Evolutionary conservation across 495 filamentous ascomycete species (phyloP), one percentile per base, ranked within the genome.

Genomic region (Darksidea phi): DNA sequence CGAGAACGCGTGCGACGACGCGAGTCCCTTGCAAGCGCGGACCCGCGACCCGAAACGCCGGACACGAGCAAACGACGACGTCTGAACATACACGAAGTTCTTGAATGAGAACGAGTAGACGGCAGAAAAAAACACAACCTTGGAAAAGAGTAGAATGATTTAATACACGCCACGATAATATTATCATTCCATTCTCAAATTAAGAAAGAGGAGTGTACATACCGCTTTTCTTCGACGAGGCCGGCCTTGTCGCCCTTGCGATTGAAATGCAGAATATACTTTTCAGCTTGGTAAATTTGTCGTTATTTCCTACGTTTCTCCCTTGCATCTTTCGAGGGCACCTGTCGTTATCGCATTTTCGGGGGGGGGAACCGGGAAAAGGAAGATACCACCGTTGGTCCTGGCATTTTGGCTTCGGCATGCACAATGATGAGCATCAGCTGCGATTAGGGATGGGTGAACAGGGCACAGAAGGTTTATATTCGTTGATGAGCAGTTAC

Each of bases 11-110:
- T 61, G 2, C 65, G 65, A 51, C 65, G 55, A 45, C 59, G 59
- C 23, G 59, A 64, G 10, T 59, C 55, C 3, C 54, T 54, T 2
- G 12, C 41, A 37, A 63, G 59, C 20, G 41, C 49, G 24, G 57
- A 61, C 17, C 17, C 54, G 20, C 49, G 54, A 34, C 63, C 59
- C 2, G 67, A 66, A 0, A 65, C 66, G 37, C 66, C 66, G 8
- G 68, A 71, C 23, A 57, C 48, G 6, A 46, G 67, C 8, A 71
- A 71, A 56, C 32, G 68, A 59, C 48, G 68, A 46, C 37, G 68
- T 46, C 50, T 71, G 55, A 71, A 71, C 48, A 71, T 71, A 26
- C 61, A 61, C 38, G 68, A 71, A 56, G 59, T 71, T 1, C 49
- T 69, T 12, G 68, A 66, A 21, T 60, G 36, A 54, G 23, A 34